Evolutionary conservation across 371 early-diverging fungal genomes (phyloP).

Genomic region (Saksenaea vasiformis): DNA sequence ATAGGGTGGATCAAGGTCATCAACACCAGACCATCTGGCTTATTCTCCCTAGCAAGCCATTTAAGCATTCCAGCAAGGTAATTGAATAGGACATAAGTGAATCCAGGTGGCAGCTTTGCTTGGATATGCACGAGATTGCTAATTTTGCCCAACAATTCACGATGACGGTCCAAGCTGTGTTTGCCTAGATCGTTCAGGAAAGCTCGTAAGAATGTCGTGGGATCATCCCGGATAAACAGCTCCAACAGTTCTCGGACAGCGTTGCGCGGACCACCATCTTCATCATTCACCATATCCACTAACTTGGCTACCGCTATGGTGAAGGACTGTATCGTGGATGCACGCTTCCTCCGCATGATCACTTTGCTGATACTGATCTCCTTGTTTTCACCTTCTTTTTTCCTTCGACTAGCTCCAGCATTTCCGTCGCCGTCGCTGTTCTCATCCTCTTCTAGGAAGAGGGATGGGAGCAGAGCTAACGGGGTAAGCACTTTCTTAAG

Average conservation of each 20-base stretch:
- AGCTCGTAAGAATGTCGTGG: slow-evolving; percentile 56
- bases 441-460: slow-evolving; percentile 57
- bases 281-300: slow-evolving; percentile 59
- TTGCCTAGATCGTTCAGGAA: slow-evolving; percentile 60
- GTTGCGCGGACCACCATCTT: slow-evolving; percentile 47
- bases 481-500: slow-evolving; percentile 54
- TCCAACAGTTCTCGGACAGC: slow-evolving; percentile 50
- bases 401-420: not conserved
- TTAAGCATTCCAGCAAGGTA: slow-evolving; percentile 67
- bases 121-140: slow-evolving; percentile 52
- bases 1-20: slow-evolving; percentile 56
- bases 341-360: slow-evolving; percentile 39
- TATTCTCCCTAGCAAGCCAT: slow-evolving; percentile 56
- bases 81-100: slow-evolving; percentile 61
- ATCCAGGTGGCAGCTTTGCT: slow-evolving; percentile 58
- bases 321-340: slow-evolving; percentile 49
- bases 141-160: slow-evolving; percentile 48
- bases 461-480: slow-evolving; percentile 52
- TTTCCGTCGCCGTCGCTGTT: slow-evolving; percentile 29
- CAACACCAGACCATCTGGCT: slow-evolving; percentile 42
- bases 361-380: slow-evolving; percentile 26
- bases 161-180: slow-evolving; percentile 36
- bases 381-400: slow-evolving; percentile 13
- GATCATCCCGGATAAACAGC: slow-evolving; percentile 61
- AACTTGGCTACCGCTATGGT: slow-evolving; percentile 50